Percentiles rank a stretch among this genome's conserved stretches.
Conservation (phyloP, 371 early-diverging fungal species). For the Zancudomyces culisetae region DNA sequence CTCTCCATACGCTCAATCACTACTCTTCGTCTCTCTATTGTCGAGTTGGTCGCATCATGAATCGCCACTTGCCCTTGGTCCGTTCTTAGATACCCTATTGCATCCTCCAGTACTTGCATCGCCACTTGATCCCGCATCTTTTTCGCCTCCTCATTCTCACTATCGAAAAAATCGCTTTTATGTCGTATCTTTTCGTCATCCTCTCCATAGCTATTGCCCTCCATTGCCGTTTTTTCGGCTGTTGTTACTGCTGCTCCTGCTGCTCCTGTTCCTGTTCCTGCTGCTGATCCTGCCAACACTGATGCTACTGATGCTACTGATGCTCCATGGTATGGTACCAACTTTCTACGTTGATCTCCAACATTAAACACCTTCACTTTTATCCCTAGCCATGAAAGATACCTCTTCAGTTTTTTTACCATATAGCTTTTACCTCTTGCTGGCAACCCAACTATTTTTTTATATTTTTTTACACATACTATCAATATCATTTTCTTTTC, state of each 20-base stretch:
- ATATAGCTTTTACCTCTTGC: conserved; percentile 83
- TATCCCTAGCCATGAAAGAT: conserved; percentile 87
- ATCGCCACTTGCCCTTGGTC: conserved; percentile 70
- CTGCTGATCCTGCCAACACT: neutral
- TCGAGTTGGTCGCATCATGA: conserved; percentile 96
- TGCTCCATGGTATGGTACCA: too few species aligned
- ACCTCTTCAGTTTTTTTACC: conserved; percentile 81
- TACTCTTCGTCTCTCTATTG: conserved; percentile 47
- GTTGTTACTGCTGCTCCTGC: neutral
- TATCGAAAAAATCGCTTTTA: conserved; percentile 64
- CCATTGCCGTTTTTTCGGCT: neutral
- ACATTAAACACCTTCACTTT: conserved; percentile 18
- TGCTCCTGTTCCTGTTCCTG: neutral
- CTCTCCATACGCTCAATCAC: conserved; percentile 44
- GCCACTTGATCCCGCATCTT: conserved; percentile 63
- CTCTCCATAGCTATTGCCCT: too few species aligned
- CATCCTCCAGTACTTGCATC: conserved; percentile 60
- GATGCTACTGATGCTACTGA: conserved; percentile 7
- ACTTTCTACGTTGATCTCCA: conserved; percentile 3
- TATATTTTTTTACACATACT: too few species aligned
- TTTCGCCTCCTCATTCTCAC: conserved; percentile 48
- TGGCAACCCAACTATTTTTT: conserved; percentile 64
- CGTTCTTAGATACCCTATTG: conserved; percentile 69
- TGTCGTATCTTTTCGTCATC: too few species aligned
- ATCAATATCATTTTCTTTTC: too few species aligned